These are phyloP conservation scores for Apocynum venetum DNA, from an alignment of 257 asterid genomes.

Conservation along the genomic window DNA sequence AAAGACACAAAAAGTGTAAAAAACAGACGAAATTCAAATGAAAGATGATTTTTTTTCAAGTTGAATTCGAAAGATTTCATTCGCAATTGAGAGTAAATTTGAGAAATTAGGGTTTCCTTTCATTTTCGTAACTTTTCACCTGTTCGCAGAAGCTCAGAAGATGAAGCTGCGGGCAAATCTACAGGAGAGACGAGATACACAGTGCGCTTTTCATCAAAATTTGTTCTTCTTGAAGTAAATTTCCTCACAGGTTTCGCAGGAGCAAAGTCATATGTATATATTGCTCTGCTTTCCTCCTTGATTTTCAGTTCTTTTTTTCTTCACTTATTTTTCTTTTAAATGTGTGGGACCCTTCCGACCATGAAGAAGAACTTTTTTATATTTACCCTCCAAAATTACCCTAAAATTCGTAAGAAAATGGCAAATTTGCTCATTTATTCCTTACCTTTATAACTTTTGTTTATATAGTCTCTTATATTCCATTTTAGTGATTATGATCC, in stretches of 20 bases:
- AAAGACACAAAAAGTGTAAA: neutral
- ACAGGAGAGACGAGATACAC: slow-evolving; percentile 4
- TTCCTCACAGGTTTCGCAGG: neutral
- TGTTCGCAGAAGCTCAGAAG: slow-evolving; percentile 2
- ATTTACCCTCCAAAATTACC: neutral
- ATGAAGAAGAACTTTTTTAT: neutral
- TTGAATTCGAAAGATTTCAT: neutral
- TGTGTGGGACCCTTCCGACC: neutral
- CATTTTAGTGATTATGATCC: too few species aligned
- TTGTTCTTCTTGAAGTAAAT: neutral
- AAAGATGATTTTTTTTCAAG: neutral
- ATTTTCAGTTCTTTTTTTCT: neutral
- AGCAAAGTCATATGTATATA: neutral
- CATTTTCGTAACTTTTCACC: neutral
- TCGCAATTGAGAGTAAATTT: neutral
- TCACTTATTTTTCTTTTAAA: neutral
- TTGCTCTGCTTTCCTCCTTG: neutral
- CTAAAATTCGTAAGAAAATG: too few species aligned
- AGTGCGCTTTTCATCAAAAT: neutral
- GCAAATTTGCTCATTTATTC: too few species aligned
- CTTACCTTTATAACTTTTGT: too few species aligned
- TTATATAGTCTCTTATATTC: too few species aligned
- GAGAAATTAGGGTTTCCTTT: neutral
- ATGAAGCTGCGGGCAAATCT: slow-evolving; percentile 4
- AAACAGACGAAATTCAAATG: neutral